A percentile compares a stretch with the other conserved stretches of the same genome.
Evolutionary conservation across 345 rosid genomes (phyloP).

Genomic region (Populus nigra): DNA sequence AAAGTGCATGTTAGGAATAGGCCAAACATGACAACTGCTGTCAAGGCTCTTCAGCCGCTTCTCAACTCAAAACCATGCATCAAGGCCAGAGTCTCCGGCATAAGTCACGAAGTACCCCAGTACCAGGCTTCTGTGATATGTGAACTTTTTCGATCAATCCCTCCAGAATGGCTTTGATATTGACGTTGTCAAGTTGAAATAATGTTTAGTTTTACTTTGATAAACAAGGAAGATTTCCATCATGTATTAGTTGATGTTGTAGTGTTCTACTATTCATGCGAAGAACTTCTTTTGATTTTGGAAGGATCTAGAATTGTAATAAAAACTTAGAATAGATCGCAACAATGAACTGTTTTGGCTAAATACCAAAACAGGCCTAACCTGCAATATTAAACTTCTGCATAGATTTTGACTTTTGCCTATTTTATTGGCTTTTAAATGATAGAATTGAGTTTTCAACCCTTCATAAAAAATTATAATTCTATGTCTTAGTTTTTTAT

Average conservation of each 20-base stretch:
- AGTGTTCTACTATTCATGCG: neutral
- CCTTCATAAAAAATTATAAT: too few relatives aligned
- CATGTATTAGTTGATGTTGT: neutral
- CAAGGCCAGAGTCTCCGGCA: slow-evolving; percentile 21
- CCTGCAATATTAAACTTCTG: too few relatives aligned
- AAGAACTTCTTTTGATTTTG: neutral
- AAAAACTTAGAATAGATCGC: neutral
- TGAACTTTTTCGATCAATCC: neutral
- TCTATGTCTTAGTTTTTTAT: too few relatives aligned
- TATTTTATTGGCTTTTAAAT: too few relatives aligned
- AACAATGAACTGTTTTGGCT: too few relatives aligned
- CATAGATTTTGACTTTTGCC: too few relatives aligned
- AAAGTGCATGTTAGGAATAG: neutral
- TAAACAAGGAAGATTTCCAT: neutral
- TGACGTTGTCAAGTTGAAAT: neutral
- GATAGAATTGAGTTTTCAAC: too few relatives aligned
- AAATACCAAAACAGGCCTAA: too few relatives aligned
- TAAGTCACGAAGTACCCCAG: neutral
- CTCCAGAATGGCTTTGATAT: neutral
- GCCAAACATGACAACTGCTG: slow-evolving; percentile 91
- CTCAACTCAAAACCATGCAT: slow-evolving; percentile 40
- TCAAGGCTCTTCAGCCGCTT: slow-evolving; percentile 97
- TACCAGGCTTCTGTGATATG: neutral
- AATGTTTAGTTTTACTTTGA: neutral
- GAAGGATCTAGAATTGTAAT: neutral